Percentiles rank a stretch among this genome's conserved stretches.
Evolutionary conservation across 2,329 filamentous ascomycete genomes (phyloP).

Genomic region (Colletotrichum salicis): DNA sequence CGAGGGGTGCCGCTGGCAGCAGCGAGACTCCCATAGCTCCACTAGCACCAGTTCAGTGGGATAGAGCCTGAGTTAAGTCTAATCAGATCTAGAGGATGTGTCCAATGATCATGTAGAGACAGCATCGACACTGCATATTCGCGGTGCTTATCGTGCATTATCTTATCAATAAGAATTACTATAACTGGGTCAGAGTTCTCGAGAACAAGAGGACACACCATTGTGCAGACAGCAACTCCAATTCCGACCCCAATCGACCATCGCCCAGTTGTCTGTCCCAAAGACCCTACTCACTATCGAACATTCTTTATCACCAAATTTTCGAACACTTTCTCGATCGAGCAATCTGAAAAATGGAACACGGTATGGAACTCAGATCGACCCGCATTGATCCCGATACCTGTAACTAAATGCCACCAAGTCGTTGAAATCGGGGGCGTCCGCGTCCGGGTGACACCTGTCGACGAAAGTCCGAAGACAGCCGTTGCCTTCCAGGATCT

Average conservation of each 20-base stretch:
- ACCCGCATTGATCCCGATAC: not conserved
- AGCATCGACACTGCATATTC: not conserved
- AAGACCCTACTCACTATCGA: too few species aligned
- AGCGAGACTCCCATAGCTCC: too few species aligned
- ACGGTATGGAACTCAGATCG: not conserved
- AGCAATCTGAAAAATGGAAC: not conserved
- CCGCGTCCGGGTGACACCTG: not conserved
- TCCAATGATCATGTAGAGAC: not conserved
- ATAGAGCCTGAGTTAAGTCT: too few species aligned
- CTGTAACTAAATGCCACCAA: not conserved
- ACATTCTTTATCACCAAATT: not conserved
- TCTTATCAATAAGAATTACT: not conserved
- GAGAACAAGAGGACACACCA: not conserved
- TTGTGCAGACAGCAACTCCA: not conserved
- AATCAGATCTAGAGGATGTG: not conserved
- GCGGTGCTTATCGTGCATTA: not conserved
- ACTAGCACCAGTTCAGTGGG: too few species aligned
- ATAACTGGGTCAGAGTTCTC: not conserved
- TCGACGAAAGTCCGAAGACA: not conserved
- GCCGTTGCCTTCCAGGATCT: not conserved
- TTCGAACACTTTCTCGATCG: not conserved
- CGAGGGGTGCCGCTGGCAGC: not conserved
- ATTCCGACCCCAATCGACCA: not conserved
- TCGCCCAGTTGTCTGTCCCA: not conserved
- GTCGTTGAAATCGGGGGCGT: slow-evolving; percentile 21